phyloP scores from a whole-genome alignment of 768 basidiomycete species.

The Pholiota molesta region DNA sequence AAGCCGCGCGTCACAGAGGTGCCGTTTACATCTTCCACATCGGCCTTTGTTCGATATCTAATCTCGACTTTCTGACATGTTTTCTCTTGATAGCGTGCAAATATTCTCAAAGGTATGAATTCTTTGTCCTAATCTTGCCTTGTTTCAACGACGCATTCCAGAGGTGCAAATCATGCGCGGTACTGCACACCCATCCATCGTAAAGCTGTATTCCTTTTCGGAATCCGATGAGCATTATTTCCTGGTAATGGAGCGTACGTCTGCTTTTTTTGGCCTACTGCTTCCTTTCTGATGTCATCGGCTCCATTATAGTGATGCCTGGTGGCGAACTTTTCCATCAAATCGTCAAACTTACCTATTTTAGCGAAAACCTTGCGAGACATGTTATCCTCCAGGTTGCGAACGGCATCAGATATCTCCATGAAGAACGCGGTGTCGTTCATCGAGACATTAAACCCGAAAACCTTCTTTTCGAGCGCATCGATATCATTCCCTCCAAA shows the following conservation, averaged over 20 bases:
- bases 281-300: constrained; percentile 17
- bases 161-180: constrained; percentile 99
- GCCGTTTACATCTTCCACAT: constrained; percentile 38
- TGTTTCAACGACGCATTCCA: constrained; percentile 30
- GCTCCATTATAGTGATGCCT: constrained; percentile 73
- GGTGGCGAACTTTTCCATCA: constrained; percentile 99
- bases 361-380: constrained; percentile 94
- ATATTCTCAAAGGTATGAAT: constrained; percentile 87
- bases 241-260: constrained; percentile 86
- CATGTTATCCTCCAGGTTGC: constrained; percentile 98
- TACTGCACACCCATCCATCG: constrained; percentile 87
- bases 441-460: constrained; percentile 99
- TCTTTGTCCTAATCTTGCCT: not conserved
- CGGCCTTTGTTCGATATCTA: constrained; percentile 9
- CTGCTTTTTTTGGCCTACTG: not conserved
- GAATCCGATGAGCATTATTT: constrained; percentile 95
- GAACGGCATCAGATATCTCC: constrained; percentile 90
- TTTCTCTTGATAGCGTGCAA: constrained; percentile 73
- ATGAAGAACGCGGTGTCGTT: constrained; percentile 97
- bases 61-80: constrained; percentile 31
- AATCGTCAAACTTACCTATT: constrained; percentile 98
- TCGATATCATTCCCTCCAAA: constrained; percentile 89
- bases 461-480: constrained; percentile 91
- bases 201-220: constrained; percentile 89
- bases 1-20: constrained; percentile 99